A percentile compares a stretch with the other conserved stretches of the same genome.
Evolutionary conservation across 2,329 filamentous ascomycete genomes (phyloP).

Genomic region (Camillea tinctor): DNA sequence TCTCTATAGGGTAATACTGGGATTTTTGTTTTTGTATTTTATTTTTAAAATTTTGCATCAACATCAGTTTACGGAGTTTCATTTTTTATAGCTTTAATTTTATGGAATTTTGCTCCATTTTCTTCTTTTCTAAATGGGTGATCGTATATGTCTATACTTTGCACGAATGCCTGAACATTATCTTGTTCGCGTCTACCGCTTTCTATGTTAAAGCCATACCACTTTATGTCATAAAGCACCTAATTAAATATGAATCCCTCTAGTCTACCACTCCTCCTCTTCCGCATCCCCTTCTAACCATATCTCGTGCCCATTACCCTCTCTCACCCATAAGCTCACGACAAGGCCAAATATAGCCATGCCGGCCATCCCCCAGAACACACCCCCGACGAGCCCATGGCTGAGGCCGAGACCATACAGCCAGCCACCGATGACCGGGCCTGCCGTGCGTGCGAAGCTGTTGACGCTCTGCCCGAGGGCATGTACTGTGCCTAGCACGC

Average conservation of each 20-base stretch:
- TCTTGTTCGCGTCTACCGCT: not conserved
- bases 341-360: slow-evolving; percentile 49
- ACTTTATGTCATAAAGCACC: no score
- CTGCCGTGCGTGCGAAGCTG: slow-evolving; percentile 58
- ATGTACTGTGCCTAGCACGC: slow-evolving; percentile 47
- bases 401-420: slow-evolving; percentile 59
- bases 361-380: slow-evolving; percentile 55
- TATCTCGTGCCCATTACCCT: slow-evolving; percentile 65
- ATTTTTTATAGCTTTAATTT: not conserved
- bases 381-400: slow-evolving; percentile 55
- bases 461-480: slow-evolving; percentile 57
- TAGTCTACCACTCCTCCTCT: slow-evolving; percentile 29
- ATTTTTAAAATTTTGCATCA: not conserved
- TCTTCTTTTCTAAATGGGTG: no score
- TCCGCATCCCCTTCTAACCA: slow-evolving; percentile 61
- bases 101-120: no score
- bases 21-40: no score
- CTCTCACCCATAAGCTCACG: slow-evolving; percentile 55
- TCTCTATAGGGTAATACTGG: no score
- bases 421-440: slow-evolving; percentile 59
- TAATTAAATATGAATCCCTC: no score
- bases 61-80: not conserved
- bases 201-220: no score
- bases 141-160: not conserved
- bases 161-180: not conserved